These are phyloP conservation scores for Didymella sp. DNA, from an alignment of 2,329 filamentous ascomycete genomes.

Conservation along the genomic window DNA sequence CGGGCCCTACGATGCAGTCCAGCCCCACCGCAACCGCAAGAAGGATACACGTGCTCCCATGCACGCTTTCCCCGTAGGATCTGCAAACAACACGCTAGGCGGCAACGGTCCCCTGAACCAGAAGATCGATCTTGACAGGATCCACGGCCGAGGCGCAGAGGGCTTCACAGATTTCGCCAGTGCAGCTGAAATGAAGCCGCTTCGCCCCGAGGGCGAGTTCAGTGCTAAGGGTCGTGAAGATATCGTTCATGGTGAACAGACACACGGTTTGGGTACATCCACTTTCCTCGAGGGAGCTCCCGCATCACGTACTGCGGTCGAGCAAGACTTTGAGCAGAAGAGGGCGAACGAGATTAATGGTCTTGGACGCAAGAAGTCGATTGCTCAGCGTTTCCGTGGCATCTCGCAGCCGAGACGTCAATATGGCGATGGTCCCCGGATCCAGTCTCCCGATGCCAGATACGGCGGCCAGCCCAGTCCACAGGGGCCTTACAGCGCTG, in stretches of 20 bases:
- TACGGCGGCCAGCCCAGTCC: slow-evolving; percentile 44
- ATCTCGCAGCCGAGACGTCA: slow-evolving; percentile 76
- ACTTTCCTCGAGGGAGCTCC: slow-evolving; percentile 96
- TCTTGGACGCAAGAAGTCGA: slow-evolving; percentile 88
- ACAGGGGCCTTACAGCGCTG: slow-evolving; percentile 48
- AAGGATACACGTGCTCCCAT: slow-evolving; percentile 86
- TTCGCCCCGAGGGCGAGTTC: slow-evolving; percentile 34
- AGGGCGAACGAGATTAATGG: slow-evolving; percentile 53
- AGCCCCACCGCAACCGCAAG: slow-evolving; percentile 89
- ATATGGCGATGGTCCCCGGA: slow-evolving; percentile 53
- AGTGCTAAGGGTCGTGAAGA: slow-evolving; percentile 60
- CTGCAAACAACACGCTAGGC: slow-evolving; percentile 88
- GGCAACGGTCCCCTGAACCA: slow-evolving; percentile 84
- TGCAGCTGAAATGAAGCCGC: slow-evolving; percentile 48
- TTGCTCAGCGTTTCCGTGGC: slow-evolving; percentile 88
- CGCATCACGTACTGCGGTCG: slow-evolving; percentile 79
- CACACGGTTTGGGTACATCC: slow-evolving; percentile 84
- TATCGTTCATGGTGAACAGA: slow-evolving; percentile 83
- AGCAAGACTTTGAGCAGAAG: slow-evolving; percentile 71
- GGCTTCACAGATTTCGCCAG: slow-evolving; percentile 79
- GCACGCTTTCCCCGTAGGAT: slow-evolving; percentile 93
- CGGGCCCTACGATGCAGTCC: slow-evolving; percentile 94
- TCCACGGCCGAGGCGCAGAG: slow-evolving; percentile 85
- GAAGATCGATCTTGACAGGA: slow-evolving; percentile 82
- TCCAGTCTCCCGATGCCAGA: slow-evolving; percentile 62